phyloP scores from a whole-genome alignment of 192 early-diverging fungal species.

The Coemansia sp. region DNA sequence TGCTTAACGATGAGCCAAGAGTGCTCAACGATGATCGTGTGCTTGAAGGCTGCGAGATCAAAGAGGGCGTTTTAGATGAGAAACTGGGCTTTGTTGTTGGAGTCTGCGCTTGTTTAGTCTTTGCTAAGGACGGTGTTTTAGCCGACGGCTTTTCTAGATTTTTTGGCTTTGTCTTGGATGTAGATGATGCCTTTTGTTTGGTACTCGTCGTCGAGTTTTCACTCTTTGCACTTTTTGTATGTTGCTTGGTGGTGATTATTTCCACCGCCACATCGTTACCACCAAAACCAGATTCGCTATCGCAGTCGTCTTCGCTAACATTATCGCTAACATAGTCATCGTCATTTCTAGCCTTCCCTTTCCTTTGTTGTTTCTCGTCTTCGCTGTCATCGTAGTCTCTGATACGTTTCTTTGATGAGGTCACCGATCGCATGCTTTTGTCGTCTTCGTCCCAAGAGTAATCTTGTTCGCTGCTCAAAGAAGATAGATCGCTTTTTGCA shows the following conservation, averaged over 20 bases:
- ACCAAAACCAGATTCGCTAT: slow-evolving; percentile 18
- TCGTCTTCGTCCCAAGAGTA: neutral
- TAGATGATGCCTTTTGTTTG: neutral
- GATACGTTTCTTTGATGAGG: neutral
- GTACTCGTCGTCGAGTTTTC: neutral
- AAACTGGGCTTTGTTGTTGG: neutral
- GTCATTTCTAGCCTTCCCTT: neutral
- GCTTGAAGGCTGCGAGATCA: neutral
- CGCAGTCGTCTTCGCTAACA: slow-evolving; percentile 6
- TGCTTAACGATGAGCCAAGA: neutral
- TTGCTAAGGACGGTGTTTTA: neutral
- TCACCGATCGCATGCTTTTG: neutral
- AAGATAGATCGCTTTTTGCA: neutral
- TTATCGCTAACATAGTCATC: slow-evolving; percentile 1
- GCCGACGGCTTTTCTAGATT: neutral
- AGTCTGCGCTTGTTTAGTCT: neutral
- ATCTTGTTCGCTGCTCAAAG: neutral
- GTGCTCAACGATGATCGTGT: neutral
- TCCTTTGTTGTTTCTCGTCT: neutral
- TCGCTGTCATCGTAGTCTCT: neutral
- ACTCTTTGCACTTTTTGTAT: neutral
- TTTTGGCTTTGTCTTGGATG: neutral
- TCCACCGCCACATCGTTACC: slow-evolving; percentile 1
- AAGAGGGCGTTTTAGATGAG: neutral
- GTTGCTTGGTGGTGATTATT: slow-evolving; percentile 2